Conservation (phyloP, 176 grass and related monocot genomes). For the Hordeum vulgare region MorexV3_pseudomolecules_assembly NC_058524.1:101593180-101593679, state of each 20-base stretch:
- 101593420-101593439: not conserved
- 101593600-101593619: no score
- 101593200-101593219: not conserved
- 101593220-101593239: not conserved
- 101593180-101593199: not conserved
- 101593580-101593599: no score
- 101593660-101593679: no score
- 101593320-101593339: not conserved
- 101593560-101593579: no score
- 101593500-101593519: no score
- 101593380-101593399: not conserved
- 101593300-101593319: not conserved
- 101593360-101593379: not conserved
- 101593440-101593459: not conserved
- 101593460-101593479: no score
- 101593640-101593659: no score
- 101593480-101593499: no score
- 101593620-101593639: no score
- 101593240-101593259: not conserved
- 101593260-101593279: not conserved
- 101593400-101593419: not conserved
- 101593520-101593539: no score
- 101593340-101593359: not conserved
- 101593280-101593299: not conserved
- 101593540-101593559: no score